Conservation (phyloP, 306 rosid genomes). For the Crataegus laevigata region DNA sequence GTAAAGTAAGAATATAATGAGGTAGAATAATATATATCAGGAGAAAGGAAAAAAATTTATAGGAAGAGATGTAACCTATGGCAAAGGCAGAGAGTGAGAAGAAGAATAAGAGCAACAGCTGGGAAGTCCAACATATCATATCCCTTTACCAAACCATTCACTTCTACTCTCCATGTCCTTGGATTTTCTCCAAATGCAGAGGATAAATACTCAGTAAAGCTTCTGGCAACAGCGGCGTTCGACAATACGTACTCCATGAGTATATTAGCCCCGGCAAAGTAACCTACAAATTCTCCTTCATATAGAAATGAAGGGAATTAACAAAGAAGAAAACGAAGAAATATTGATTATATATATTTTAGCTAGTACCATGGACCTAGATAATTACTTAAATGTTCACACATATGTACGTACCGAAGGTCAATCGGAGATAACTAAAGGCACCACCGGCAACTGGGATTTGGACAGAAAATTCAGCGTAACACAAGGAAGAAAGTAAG, state of each 20-base stretch:
- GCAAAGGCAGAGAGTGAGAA: slow-evolving; percentile 83
- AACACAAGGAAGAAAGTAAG: slow-evolving; percentile 82
- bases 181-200: slow-evolving; percentile 56
- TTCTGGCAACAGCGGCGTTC: slow-evolving; percentile 90
- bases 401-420: slow-evolving; percentile 51
- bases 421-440: slow-evolving; percentile 78
- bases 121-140: slow-evolving; percentile 80
- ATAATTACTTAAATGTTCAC: too few species aligned
- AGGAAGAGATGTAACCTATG: slow-evolving; percentile 43
- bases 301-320: not conserved
- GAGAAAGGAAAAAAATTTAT: not conserved
- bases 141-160: slow-evolving; percentile 54
- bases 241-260: slow-evolving; percentile 91
- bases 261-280: slow-evolving; percentile 93
- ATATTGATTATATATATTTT: not conserved
- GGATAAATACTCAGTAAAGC: slow-evolving; percentile 66
- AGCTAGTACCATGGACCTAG: not conserved
- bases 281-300: slow-evolving; percentile 84
- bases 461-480: slow-evolving; percentile 88
- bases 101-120: slow-evolving; percentile 77
- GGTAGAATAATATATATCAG: not conserved
- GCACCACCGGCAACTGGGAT: slow-evolving; percentile 97
- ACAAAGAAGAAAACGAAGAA: not conserved
- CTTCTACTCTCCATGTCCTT: slow-evolving; percentile 68
- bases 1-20: not conserved